These are phyloP conservation scores for Plasmopara muralis DNA, from an alignment of 352 stramenopile genomes.

Conservation along the genomic window DNA sequence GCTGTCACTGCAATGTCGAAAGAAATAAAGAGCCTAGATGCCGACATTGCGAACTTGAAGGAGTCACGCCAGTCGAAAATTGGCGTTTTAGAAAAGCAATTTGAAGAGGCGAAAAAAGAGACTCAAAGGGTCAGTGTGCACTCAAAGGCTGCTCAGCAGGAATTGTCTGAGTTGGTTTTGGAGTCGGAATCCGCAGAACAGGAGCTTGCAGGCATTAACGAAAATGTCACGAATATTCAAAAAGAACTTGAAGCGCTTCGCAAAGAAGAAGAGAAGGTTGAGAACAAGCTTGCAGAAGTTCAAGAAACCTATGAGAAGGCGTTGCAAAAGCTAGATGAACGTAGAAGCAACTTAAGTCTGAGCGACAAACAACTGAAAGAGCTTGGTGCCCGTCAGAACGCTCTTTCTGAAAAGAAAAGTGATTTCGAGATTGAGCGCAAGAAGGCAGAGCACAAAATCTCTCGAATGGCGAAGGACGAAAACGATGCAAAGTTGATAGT, in stretches of 20 bases:
- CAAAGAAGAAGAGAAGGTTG: constrained; percentile 68
- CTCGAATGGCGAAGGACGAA: constrained; percentile 90
- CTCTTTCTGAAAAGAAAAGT: constrained; percentile 80
- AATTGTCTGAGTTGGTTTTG: constrained; percentile 64
- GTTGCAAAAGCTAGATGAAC: constrained; percentile 59
- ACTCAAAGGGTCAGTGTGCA: constrained; percentile 51
- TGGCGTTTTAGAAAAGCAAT: constrained; percentile 66
- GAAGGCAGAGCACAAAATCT: constrained; percentile 91
- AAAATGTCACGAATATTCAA: constrained; percentile 43
- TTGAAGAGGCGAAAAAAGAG: constrained; percentile 70
- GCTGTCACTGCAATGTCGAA: constrained; percentile 69
- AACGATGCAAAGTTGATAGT: constrained; percentile 87
- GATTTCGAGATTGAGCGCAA: constrained; percentile 92
- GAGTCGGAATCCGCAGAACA: constrained; percentile 68
- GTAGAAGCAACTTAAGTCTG: constrained; percentile 60
- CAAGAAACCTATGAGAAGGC: constrained; percentile 57
- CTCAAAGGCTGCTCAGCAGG: constrained; percentile 57
- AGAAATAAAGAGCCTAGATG: constrained; percentile 64
- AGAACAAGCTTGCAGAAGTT: constrained; percentile 57
- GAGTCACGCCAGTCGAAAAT: constrained; percentile 77
- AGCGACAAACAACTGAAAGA: constrained; percentile 90
- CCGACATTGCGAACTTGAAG: constrained; percentile 79
- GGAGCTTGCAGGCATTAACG: constrained; percentile 51
- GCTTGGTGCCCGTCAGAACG: constrained; percentile 73
- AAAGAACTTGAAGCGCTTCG: constrained; percentile 51